Conservation (phyloP, 2,329 filamentous ascomycete species). For the Taxawa tesnikishii region DNA sequence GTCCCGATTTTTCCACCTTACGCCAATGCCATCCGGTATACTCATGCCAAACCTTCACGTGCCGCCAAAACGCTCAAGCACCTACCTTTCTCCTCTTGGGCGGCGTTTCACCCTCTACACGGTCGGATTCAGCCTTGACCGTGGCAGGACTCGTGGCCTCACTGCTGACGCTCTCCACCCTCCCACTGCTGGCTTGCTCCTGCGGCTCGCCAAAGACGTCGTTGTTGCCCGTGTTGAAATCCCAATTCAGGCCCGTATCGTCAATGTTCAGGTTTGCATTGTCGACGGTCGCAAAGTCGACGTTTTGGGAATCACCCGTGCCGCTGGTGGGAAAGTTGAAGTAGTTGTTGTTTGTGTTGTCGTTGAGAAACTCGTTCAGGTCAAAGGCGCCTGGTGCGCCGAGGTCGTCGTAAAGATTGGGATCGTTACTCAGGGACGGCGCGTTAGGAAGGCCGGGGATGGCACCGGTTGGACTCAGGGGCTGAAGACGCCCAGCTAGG, state of each 20-base stretch:
- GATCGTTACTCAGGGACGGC: constrained; percentile 16
- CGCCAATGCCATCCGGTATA: no score
- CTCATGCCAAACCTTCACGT: no score
- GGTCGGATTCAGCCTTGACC: constrained; percentile 5
- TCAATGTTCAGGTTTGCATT: constrained; percentile 6
- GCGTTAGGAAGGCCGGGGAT: constrained; percentile 54
- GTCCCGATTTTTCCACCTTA: no score
- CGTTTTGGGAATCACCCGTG: not conserved
- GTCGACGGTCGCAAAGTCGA: constrained; percentile 2
- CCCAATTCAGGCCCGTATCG: constrained; percentile 12
- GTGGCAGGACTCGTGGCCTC: constrained; percentile 22
- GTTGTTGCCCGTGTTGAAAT: constrained; percentile 13
- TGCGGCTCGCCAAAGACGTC: constrained; percentile 8
- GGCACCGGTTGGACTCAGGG: constrained; percentile 65
- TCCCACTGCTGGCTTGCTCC: constrained; percentile 12
- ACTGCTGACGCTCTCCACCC: constrained; percentile 29
- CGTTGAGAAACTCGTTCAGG: constrained; percentile 46
- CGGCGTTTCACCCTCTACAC: constrained; percentile 11
- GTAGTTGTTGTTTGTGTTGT: constrained; percentile 7
- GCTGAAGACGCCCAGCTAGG: constrained; percentile 61
- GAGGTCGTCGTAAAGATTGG: constrained; percentile 26
- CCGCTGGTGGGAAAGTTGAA: constrained; percentile 2
- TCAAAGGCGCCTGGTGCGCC: constrained; percentile 32
- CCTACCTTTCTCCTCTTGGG: constrained; percentile 11
- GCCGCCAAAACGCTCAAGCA: no score